phyloP scores from a whole-genome alignment of 2,329 filamentous ascomycete genomes.

The Nemania sp. region DNA sequence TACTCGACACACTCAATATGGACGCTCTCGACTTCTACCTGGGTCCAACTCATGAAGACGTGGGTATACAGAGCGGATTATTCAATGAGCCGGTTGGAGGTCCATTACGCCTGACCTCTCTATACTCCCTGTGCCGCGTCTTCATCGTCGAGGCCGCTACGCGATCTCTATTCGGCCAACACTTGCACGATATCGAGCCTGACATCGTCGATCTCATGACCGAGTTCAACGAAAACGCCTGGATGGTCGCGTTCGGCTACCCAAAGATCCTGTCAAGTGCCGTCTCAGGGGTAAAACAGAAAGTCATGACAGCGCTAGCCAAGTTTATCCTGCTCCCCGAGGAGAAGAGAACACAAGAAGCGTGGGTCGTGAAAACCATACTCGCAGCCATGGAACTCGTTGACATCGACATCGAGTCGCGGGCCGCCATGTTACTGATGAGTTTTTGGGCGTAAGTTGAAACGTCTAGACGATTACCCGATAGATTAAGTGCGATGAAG shows the following conservation, averaged over 20 bases:
- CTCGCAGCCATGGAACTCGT: slow-evolving; percentile 10
- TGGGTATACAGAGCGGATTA: background rate
- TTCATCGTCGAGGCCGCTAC: background rate
- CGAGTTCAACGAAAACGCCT: slow-evolving; percentile 12
- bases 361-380: background rate
- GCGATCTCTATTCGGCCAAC: background rate
- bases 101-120: background rate
- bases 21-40: background rate
- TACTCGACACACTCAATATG: background rate
- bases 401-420: slow-evolving; percentile 6
- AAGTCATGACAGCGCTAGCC: background rate
- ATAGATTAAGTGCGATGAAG: background rate
- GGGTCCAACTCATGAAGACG: background rate
- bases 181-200: background rate
- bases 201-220: slow-evolving; percentile 1
- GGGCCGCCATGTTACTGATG: slow-evolving; percentile 13
- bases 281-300: background rate
- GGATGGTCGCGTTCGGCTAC: slow-evolving; percentile 18
- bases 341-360: background rate
- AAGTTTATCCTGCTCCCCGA: background rate
- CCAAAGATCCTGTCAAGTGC: slow-evolving; percentile 7
- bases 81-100: background rate
- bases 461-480: no score
- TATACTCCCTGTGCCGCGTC: background rate
- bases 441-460: slow-evolving; percentile 22